Percentiles rank a stretch among this genome's conserved stretches.
Conservation (phyloP, 2,329 filamentous ascomycete genomes). For the Westerdykella ornata region DNA sequence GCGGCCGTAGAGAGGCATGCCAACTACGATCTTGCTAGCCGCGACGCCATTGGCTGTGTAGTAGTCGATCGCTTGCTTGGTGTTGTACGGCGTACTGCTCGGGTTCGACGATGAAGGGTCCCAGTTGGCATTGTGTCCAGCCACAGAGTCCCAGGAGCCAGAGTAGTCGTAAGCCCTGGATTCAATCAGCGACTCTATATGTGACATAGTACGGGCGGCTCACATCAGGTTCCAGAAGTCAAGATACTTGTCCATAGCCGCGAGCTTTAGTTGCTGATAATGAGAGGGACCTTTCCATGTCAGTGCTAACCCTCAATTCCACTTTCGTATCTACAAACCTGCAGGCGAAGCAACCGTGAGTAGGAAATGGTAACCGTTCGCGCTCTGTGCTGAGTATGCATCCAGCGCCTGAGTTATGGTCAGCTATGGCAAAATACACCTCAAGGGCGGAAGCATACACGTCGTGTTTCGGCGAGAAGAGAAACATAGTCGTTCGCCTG, state of each 20-base stretch:
- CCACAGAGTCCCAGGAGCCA: conserved; percentile 29
- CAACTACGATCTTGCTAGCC: conserved; percentile 31
- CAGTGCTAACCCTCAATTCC: background rate
- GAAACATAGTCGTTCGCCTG: conserved; percentile 8
- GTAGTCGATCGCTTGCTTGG: conserved; percentile 24
- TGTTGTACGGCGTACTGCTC: conserved; percentile 31
- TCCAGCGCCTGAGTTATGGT: conserved; percentile 32
- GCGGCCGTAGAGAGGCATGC: conserved; percentile 36
- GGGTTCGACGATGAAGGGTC: conserved; percentile 21
- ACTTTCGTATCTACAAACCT: conserved; percentile 9
- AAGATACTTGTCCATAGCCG: conserved; percentile 43
- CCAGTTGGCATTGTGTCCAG: conserved; percentile 32
- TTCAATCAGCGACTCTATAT: background rate
- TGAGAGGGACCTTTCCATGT: conserved; percentile 32
- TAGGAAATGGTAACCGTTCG: conserved; percentile 39
- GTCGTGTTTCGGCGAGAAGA: conserved; percentile 18
- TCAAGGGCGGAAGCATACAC: conserved; percentile 3
- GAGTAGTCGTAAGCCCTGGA: conserved; percentile 64
- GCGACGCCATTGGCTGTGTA: conserved; percentile 29
- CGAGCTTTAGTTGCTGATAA: conserved; percentile 41
- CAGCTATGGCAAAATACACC: background rate
- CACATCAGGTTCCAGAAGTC: conserved; percentile 60
- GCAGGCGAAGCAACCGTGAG: conserved; percentile 45
- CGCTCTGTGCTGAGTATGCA: conserved; percentile 36
- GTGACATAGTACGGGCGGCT: background rate